phyloP scores from a whole-genome alignment of 2,329 filamentous ascomycete species.

The Raffaelea arxii region DNA sequence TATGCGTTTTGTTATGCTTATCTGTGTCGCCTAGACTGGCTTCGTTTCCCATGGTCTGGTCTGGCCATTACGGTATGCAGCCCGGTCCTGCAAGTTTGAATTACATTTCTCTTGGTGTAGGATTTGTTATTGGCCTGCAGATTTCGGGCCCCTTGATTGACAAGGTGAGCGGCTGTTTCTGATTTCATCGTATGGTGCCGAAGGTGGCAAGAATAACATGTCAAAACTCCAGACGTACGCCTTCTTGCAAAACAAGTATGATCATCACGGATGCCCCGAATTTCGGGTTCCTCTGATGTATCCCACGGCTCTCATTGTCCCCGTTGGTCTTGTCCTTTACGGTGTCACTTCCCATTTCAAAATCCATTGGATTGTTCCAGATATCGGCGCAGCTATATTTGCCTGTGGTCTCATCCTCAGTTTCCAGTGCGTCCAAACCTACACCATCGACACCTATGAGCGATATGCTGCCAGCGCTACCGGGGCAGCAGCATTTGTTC shows the following conservation, averaged over 20 bases:
- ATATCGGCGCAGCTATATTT: slow-evolving; percentile 31
- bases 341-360: slow-evolving; percentile 33
- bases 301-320: slow-evolving; percentile 29
- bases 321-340: slow-evolving; percentile 33
- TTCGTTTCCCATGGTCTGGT: slow-evolving; percentile 39
- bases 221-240: slow-evolving; percentile 36
- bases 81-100: slow-evolving; percentile 24
- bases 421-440: slow-evolving; percentile 36
- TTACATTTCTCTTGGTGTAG: slow-evolving; percentile 26
- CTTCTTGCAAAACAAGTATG: slow-evolving; percentile 29
- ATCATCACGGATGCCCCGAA: slow-evolving; percentile 26
- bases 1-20: neutral
- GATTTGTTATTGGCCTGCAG: slow-evolving; percentile 33
- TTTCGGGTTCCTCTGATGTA: slow-evolving; percentile 33
- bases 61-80: slow-evolving; percentile 21
- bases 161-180: too few relatives aligned
- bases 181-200: too few relatives aligned
- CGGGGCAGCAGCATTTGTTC: slow-evolving; percentile 31
- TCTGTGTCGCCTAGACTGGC: slow-evolving; percentile 21
- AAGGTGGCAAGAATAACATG: too few relatives aligned
- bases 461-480: slow-evolving; percentile 35
- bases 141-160: slow-evolving; percentile 27
- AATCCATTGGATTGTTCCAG: slow-evolving; percentile 35
- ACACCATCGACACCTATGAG: slow-evolving; percentile 36
- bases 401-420: slow-evolving; percentile 27